Percentiles rank a stretch among this genome's conserved stretches.
Conservation (phyloP, 192 early-diverging fungal species). For the Coemansia furcata region DNA sequence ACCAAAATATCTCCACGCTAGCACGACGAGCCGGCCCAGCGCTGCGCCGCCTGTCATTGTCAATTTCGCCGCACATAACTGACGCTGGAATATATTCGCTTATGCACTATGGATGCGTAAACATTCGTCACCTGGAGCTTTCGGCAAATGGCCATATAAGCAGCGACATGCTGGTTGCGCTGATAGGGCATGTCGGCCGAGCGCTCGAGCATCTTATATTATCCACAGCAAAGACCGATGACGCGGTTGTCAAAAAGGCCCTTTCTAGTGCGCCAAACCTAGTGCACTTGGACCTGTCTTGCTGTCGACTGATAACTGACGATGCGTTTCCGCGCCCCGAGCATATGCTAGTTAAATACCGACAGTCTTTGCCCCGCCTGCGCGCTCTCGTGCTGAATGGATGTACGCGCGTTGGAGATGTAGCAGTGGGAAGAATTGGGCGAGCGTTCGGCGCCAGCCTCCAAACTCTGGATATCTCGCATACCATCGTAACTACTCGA, state of each 20-base stretch:
- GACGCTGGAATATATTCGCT: constrained; percentile 17
- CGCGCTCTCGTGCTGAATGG: constrained; percentile 8
- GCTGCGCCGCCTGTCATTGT: constrained; percentile 19
- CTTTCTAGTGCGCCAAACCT: constrained; percentile 19
- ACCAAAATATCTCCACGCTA: constrained; percentile 16
- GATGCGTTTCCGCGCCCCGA: constrained; percentile 33
- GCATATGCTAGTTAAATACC: neutral
- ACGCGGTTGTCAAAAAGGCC: constrained; percentile 15
- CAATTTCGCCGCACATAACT: constrained; percentile 19
- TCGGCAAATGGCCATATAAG: constrained; percentile 19
- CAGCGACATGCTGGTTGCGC: constrained; percentile 5
- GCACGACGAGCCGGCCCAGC: constrained; percentile 39
- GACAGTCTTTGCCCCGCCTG: constrained; percentile 19
- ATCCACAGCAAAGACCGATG: constrained; percentile 16
- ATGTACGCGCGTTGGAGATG: constrained; percentile 14
- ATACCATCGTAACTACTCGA: constrained; percentile 1
- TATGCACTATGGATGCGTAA: constrained; percentile 21
- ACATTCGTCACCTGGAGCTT: constrained; percentile 33
- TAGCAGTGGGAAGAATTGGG: constrained; percentile 14
- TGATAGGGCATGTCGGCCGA: constrained; percentile 5
- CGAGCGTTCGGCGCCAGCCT: constrained; percentile 22
- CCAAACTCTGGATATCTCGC: constrained; percentile 13
- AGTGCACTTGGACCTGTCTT: constrained; percentile 24
- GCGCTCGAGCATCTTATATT: constrained; percentile 22
- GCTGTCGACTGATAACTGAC: constrained; percentile 17